Evolutionary conservation across 345 rosid genomes (phyloP).

Genomic region (Turnera subulata): DNA sequence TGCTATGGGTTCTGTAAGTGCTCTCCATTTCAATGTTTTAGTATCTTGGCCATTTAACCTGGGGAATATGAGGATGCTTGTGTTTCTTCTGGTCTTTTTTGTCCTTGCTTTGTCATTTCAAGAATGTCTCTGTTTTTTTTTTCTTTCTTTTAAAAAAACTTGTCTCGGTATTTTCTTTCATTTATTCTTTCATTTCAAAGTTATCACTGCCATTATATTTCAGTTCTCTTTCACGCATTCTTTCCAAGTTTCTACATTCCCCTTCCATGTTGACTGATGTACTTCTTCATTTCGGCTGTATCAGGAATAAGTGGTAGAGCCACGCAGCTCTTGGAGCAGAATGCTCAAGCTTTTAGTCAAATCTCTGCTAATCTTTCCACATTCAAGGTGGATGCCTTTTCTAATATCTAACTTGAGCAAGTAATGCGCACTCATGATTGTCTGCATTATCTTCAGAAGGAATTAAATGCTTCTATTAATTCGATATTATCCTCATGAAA

Average conservation of each 20-base stretch:
- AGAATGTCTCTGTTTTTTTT: not conserved
- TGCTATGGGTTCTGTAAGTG: too few relatives aligned
- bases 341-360: conserved; percentile 57
- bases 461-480: too few relatives aligned
- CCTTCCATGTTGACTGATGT: not conserved
- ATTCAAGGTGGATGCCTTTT: conserved; percentile 48
- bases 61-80: too few relatives aligned
- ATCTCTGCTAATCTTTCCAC: conserved; percentile 70
- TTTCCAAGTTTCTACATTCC: conserved; percentile 7
- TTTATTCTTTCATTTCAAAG: too few relatives aligned
- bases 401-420: not conserved
- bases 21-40: too few relatives aligned
- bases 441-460: too few relatives aligned
- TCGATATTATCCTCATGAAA: too few relatives aligned
- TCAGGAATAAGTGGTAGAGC: conserved; percentile 63
- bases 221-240: not conserved
- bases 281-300: conserved; percentile 15
- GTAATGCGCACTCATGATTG: too few relatives aligned
- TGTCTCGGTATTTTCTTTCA: too few relatives aligned
- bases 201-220: too few relatives aligned
- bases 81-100: not conserved
- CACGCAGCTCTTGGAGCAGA: conserved; percentile 70
- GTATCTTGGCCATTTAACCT: too few relatives aligned
- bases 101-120: not conserved
- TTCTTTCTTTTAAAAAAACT: not conserved